Percentiles rank a stretch among this genome's conserved stretches.
These are phyloP conservation scores for Acidiella bohemica DNA, from an alignment of 495 filamentous ascomycete genomes.

Conservation along the genomic window DNA sequence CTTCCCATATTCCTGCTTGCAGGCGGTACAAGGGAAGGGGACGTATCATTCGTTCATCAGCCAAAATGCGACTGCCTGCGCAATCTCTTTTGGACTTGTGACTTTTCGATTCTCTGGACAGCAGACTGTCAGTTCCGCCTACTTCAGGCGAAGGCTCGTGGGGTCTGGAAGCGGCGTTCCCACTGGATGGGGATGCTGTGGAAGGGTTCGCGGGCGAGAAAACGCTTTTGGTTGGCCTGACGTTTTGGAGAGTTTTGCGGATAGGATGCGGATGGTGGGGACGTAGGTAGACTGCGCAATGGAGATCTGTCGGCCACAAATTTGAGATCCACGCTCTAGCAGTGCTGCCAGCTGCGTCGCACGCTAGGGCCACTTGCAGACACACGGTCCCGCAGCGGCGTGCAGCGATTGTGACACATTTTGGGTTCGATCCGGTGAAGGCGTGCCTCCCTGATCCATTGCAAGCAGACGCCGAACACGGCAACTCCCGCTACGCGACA, in stretches of 20 bases:
- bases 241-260: conserved; percentile 4
- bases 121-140: conserved; percentile 7
- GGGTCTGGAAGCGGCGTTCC: background rate
- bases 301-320: conserved; percentile 6
- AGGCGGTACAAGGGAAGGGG: background rate
- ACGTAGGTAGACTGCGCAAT: conserved; percentile 5
- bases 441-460: too few relatives aligned
- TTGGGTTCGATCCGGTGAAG: too few relatives aligned
- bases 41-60: conserved; percentile 10
- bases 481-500: too few relatives aligned
- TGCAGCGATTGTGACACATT: too few relatives aligned
- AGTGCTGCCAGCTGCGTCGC: too few relatives aligned
- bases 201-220: background rate
- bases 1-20: background rate
- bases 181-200: conserved; percentile 1
- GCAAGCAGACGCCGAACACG: too few relatives aligned
- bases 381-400: too few relatives aligned
- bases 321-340: too few relatives aligned
- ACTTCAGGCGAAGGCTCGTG: conserved; percentile 4
- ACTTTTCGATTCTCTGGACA: background rate
- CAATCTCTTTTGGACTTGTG: conserved; percentile 11
- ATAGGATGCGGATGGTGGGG: conserved; percentile 1
- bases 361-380: too few relatives aligned
- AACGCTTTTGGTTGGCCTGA: conserved; percentile 5
- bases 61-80: conserved; percentile 22